A percentile compares a stretch with the other conserved stretches of the same genome.
phyloP scores from a whole-genome alignment of 139 green algal species.

The Haematococcus lacustris region DNA sequence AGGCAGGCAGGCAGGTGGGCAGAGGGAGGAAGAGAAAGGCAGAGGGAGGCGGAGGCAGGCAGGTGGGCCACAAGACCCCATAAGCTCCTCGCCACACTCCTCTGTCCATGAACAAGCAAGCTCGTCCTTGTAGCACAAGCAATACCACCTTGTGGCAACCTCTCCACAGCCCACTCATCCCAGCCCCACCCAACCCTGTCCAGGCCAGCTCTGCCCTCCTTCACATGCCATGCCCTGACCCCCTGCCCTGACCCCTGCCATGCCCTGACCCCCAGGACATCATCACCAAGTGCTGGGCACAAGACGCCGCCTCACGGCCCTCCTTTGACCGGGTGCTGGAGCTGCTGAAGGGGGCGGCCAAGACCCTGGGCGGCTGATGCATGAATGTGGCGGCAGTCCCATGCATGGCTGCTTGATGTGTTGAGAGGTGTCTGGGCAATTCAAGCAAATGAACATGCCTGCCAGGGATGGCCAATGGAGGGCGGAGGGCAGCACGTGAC shows the following conservation, averaged over 20 bases:
- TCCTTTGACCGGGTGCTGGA: constrained; percentile 32
- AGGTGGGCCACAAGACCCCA: too few relatives aligned
- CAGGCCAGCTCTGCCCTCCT: background rate
- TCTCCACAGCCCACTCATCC: background rate
- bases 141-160: background rate
- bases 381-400: too few relatives aligned
- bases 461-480: too few relatives aligned
- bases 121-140: background rate
- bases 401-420: too few relatives aligned
- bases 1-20: background rate
- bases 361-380: background rate
- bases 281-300: constrained; percentile 34
- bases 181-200: too few relatives aligned
- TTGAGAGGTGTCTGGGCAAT: too few relatives aligned
- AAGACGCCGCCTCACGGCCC: constrained; percentile 19
- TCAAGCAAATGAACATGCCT: too few relatives aligned
- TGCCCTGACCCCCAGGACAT: constrained; percentile 7
- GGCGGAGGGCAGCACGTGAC: too few relatives aligned
- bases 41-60: background rate
- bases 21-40: background rate
- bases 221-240: background rate
- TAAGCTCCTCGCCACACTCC: background rate
- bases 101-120: background rate
- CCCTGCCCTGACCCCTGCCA: background rate
- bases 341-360: constrained; percentile 24